Percentiles rank a stretch among this genome's conserved stretches.
phyloP scores from a whole-genome alignment of 106 monocot genomes.

The Dendrobium nobile region DNA sequence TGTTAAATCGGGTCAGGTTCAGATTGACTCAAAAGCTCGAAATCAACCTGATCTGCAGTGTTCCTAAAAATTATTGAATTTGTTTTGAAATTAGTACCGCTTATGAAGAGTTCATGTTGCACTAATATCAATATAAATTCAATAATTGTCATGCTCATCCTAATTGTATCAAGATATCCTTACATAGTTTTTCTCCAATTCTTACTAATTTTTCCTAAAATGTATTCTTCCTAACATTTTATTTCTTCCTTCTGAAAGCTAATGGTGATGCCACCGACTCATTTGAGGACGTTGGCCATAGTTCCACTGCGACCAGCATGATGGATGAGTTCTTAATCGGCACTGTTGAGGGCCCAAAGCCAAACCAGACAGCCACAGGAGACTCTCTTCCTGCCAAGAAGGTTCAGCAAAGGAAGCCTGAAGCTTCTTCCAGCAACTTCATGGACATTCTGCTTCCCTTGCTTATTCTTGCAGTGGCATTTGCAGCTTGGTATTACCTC shows the following conservation, averaged over 20 bases:
- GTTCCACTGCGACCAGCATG: slow-evolving; percentile 54
- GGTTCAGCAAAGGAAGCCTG: neutral
- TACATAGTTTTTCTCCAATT: too few species aligned
- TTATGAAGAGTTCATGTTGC: too few species aligned
- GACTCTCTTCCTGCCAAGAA: neutral
- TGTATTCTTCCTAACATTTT: neutral
- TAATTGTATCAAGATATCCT: too few species aligned
- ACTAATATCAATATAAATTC: too few species aligned
- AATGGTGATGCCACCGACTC: slow-evolving; percentile 74
- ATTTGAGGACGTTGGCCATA: slow-evolving; percentile 90
- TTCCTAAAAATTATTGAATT: too few species aligned
- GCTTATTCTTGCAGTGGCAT: slow-evolving; percentile 29
- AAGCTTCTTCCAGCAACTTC: slow-evolving; percentile 9
- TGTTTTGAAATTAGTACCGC: too few species aligned
- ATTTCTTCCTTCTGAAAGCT: slow-evolving; percentile 14
- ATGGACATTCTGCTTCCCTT: slow-evolving; percentile 31
- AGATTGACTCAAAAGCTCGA: too few species aligned
- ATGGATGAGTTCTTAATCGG: slow-evolving; percentile 65
- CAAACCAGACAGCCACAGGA: neutral
- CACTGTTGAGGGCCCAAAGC: slow-evolving; percentile 14
- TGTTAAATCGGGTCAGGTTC: too few species aligned
- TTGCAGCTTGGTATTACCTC: slow-evolving; percentile 45
- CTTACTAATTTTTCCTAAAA: too few species aligned
- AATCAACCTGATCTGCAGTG: too few species aligned
- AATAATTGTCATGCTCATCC: too few species aligned